Evolutionary conservation across 2,329 filamentous ascomycete genomes (phyloP).

Genomic region (Cladosporium sp.): DNA sequence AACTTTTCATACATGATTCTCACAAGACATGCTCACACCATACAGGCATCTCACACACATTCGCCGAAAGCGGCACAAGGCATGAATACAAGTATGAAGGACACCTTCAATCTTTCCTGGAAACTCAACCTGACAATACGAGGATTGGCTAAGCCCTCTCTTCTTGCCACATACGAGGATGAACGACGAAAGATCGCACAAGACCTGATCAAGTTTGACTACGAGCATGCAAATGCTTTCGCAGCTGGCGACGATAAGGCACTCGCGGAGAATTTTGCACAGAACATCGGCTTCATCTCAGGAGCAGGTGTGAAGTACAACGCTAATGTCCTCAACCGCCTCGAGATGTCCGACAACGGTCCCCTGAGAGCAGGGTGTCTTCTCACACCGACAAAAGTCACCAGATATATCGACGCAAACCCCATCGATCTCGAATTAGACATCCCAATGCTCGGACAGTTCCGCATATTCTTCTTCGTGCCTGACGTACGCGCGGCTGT

Average conservation of each 20-base stretch:
- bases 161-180: slow-evolving; percentile 38
- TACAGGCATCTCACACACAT: slow-evolving; percentile 37
- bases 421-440: slow-evolving; percentile 74
- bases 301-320: slow-evolving; percentile 67
- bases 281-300: slow-evolving; percentile 69
- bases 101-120: slow-evolving; percentile 43
- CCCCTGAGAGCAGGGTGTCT: slow-evolving; percentile 34
- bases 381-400: slow-evolving; percentile 65
- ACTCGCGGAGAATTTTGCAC: slow-evolving; percentile 64
- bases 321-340: slow-evolving; percentile 56
- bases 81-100: slow-evolving; percentile 45
- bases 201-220: slow-evolving; percentile 43
- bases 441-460: slow-evolving; percentile 72
- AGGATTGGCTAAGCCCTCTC: slow-evolving; percentile 34
- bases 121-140: slow-evolving; percentile 40
- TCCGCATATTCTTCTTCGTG: slow-evolving; percentile 68
- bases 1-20: slow-evolving; percentile 16
- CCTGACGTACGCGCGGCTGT: slow-evolving; percentile 55
- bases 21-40: background rate
- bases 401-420: slow-evolving; percentile 72
- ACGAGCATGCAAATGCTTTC: slow-evolving; percentile 49
- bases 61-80: slow-evolving; percentile 42
- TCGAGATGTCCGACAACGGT: background rate
- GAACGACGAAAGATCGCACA: slow-evolving; percentile 42
- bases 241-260: slow-evolving; percentile 59